These are phyloP conservation scores for Rhododendron ovatum DNA, from an alignment of 148 eudicot genomes.

Conservation along the genomic window DNA sequence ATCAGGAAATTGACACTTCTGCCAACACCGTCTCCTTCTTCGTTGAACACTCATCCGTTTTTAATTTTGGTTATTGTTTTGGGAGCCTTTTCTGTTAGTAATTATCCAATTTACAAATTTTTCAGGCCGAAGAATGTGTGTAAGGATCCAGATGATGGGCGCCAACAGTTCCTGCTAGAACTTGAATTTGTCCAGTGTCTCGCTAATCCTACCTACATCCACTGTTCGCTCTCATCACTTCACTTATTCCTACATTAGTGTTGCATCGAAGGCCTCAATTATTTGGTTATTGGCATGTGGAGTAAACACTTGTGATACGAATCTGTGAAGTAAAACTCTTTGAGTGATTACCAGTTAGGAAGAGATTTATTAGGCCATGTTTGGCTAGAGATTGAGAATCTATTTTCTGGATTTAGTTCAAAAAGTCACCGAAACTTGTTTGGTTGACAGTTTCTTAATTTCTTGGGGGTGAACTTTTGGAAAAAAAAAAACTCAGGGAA, in stretches of 20 bases:
- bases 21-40: conserved; percentile 3
- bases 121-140: conserved; percentile 53
- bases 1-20: conserved; percentile 7
- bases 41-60: not conserved
- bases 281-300: not conserved
- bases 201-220: conserved; percentile 86
- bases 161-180: conserved; percentile 80
- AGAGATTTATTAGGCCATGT: not conserved
- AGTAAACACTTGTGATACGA: not conserved
- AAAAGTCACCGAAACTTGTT: not conserved
- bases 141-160: conserved; percentile 86
- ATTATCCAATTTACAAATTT: not conserved
- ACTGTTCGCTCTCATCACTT: conserved; percentile 42
- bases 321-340: too few species aligned
- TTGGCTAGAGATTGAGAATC: not conserved
- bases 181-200: conserved; percentile 87
- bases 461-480: not conserved
- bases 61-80: not conserved
- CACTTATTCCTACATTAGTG: too few species aligned
- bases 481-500: too few species aligned
- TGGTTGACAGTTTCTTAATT: not conserved
- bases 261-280: not conserved
- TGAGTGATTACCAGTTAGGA: not conserved
- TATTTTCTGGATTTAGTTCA: not conserved
- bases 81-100: not conserved